Percentiles rank a stretch among this genome's conserved stretches.
phyloP scores from a whole-genome alignment of 768 basidiomycete genomes.

The Pleurotus ostreatus region DNA sequence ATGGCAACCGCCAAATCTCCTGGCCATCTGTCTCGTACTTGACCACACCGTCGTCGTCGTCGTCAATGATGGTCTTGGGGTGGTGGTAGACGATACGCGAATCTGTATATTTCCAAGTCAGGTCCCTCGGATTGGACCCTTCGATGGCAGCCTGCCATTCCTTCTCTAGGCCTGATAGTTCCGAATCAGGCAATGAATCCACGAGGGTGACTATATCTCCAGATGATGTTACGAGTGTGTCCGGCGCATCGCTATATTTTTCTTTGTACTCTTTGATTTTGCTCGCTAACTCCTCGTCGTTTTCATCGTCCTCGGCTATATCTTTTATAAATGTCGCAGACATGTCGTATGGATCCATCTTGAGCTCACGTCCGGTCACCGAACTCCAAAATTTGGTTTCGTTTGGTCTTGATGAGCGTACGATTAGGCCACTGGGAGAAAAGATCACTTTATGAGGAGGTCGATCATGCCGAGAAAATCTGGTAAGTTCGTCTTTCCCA shows the following conservation, averaged over 20 bases:
- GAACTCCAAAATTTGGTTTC: slow-evolving; percentile 1
- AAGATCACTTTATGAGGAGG: slow-evolving; percentile 1
- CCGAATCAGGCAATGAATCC: not conserved
- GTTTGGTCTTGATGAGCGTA: not conserved
- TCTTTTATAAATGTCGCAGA: not conserved
- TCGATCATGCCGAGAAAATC: not conserved
- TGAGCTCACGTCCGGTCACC: not conserved
- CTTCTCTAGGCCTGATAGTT: not conserved
- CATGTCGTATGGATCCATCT: not conserved
- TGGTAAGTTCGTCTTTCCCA: not conserved
- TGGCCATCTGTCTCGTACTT: not conserved
- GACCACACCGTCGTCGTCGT: not conserved
- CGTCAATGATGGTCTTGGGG: not conserved
- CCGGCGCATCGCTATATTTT: not conserved
- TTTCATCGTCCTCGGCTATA: not conserved
- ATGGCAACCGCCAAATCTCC: not conserved
- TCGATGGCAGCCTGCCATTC: not conserved
- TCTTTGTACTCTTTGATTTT: not conserved
- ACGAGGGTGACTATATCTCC: not conserved
- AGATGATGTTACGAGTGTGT: not conserved
- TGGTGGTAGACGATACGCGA: not conserved
- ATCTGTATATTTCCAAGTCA: not conserved
- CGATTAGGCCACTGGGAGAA: not conserved
- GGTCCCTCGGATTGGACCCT: not conserved
- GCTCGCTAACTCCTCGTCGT: not conserved